These are phyloP conservation scores for Lichtheimia ornata DNA, from an alignment of 371 early-diverging fungal genomes.

Conservation along the genomic window DNA sequence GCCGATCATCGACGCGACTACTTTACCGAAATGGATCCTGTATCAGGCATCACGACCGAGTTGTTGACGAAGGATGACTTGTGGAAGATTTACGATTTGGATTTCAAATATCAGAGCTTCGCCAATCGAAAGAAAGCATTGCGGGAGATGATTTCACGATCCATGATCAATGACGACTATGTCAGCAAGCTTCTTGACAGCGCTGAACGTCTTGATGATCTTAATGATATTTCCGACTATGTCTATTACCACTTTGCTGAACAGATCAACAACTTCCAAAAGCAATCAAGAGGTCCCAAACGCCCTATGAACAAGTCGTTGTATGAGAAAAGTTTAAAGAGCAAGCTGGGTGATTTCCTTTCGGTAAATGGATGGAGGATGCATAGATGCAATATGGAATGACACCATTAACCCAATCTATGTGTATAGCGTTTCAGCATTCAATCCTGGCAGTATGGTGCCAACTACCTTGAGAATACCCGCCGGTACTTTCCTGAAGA, in stretches of 20 bases:
- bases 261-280: conserved; percentile 57
- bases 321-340: conserved; percentile 33
- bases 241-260: conserved; percentile 68
- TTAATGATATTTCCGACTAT: conserved; percentile 77
- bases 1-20: conserved; percentile 86
- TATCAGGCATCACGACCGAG: conserved; percentile 42
- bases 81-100: conserved; percentile 89
- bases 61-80: conserved; percentile 73
- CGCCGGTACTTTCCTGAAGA: conserved; percentile 64
- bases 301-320: conserved; percentile 41
- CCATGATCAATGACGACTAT: conserved; percentile 53
- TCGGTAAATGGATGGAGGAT: conserved; percentile 28
- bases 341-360: conserved; percentile 63
- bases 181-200: conserved; percentile 47
- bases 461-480: conserved; percentile 58
- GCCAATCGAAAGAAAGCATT: conserved; percentile 55
- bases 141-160: conserved; percentile 42
- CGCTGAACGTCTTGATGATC: conserved; percentile 68
- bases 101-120: conserved; percentile 76
- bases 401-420: neutral
- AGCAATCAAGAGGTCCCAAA: conserved; percentile 47
- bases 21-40: conserved; percentile 54
- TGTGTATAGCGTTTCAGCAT: conserved; percentile 48
- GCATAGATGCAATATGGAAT: neutral
- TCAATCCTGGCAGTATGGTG: conserved; percentile 65